Base-by-base conservation (phyloP, 2,329 filamentous ascomycete species). In the Didymella exigua region DNA sequence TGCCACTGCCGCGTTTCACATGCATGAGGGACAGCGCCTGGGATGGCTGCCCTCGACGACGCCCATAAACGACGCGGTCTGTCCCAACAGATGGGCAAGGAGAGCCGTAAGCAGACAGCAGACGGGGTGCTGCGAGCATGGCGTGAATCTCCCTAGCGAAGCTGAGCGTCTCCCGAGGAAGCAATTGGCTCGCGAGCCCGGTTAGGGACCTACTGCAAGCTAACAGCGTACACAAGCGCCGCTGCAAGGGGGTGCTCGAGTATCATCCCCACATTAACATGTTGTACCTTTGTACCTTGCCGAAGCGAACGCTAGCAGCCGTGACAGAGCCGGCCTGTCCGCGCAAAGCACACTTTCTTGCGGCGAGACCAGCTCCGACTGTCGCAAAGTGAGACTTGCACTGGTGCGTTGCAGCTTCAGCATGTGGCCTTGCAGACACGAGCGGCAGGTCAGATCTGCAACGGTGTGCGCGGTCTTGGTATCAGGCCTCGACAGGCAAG, bases 271-370 rank as follows among this genome's bases (percentile, higher is more conserved):
- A 62, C 48, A 61, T 55, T 49, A 58, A 29, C 45, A 58, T 69
- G 52, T 63, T 62, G 66, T 71, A 66, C 63, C 66, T 72, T 63
- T 71, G 72, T 74, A 74, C 72, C 72, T 74, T 74, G 63, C 72
- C 62, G 72, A 73, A 74, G 71, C 72, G 72, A 74, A 72, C 57
- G 59, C 68, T 68, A 71, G 60, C 63, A 67, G 60, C 63, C 60
- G 61, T 61, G 49, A 27, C 60, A 52, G 48, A 55, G 43, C 59
- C 60, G 61, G 59, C 45, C 45, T 59, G 33, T 34, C 34, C 34
- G 21, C n/a, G 30, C 26, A 23, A 41, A 29, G 6, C 26, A 19
- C n/a, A 18, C 19, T 26, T 7, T 13, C 19, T 42, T n/a, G 38
- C 24, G 41, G 23, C 38, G 33, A 49, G 37, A 45, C 38, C 43